Evolutionary conservation across 2,329 filamentous ascomycete species (phyloP), one percentile per base, ranked within the genome.

Genomic region (Fusarium pininemorale): DNA sequence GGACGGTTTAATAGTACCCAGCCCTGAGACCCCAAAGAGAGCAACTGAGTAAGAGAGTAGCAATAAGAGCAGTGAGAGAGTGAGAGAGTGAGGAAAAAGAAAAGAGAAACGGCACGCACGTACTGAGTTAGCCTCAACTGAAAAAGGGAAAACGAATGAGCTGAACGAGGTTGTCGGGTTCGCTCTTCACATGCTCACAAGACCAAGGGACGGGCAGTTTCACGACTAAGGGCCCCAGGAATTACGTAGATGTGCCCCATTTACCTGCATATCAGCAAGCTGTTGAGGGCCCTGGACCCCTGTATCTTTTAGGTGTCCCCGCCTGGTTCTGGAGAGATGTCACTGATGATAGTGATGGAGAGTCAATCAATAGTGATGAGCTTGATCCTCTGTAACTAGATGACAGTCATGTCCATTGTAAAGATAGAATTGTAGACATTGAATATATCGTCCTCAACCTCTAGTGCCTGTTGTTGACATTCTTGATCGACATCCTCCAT

Each of bases 121-220:
- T 45, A 35, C 14, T 15, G 7, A 45, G 16, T 20, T 48, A 50
- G 24, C 18, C 24, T 48, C 42, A 58, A 35, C 55, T 47, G 41
- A 58, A 48, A 42, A 58, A 50, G 30, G 35, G 35, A 54, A 55
- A 55, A 39, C 35, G 51, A 47, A 58, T 22, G 24, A 50, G 30
- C 55, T 35, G 41, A 48, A 58, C 39, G 56, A 42, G 28, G 28
- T 37, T 37, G 55, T 47, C 24, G 16, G 42, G 42, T 47, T 38
- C 30, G 22, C 64, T 67, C 66, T 75, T 75, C 73, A 75, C 73
- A 75, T 75, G 73, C 73, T 75, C 73, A 75, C 73, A 75, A 75
- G 72, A 74, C 71, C 62, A 41, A 32, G 47, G 54, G 39, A 59
- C 51, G 56, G 44, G 45, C 44, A 54, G 60, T 57, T 53, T 60